These are phyloP conservation scores for Oryza australiensis DNA, from an alignment of 176 grass and related monocot genomes.

Conservation along the genomic window DNA sequence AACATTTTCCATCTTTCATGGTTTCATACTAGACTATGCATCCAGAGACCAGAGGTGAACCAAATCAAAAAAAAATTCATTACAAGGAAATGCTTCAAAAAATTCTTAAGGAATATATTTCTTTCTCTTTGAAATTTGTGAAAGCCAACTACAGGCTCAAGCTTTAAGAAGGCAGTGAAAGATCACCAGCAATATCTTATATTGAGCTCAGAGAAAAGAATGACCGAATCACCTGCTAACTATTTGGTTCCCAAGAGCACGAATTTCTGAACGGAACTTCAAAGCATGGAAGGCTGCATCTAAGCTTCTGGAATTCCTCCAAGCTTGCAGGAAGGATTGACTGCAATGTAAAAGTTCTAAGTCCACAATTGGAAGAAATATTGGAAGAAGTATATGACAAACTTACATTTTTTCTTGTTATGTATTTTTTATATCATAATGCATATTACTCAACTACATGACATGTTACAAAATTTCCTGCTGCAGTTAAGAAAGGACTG, in stretches of 20 bases:
- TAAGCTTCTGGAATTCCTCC: constrained; percentile 90
- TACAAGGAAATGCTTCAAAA: constrained; percentile 8
- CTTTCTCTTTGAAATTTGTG: constrained; percentile 7
- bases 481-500: no score
- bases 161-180: not conserved
- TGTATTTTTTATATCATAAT: no score
- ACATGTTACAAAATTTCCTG: no score
- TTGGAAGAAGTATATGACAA: no score
- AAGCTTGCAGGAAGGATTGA: constrained; percentile 75
- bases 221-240: constrained; percentile 60
- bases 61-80: constrained; percentile 11
- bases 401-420: no score
- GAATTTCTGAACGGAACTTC: constrained; percentile 86
- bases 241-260: constrained; percentile 75
- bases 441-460: no score
- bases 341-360: constrained; percentile 49
- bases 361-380: constrained; percentile 8
- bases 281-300: constrained; percentile 92
- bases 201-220: constrained; percentile 15
- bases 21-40: not conserved
- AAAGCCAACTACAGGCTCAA: constrained; percentile 24
- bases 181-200: not conserved
- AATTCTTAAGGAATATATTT: constrained; percentile 26
- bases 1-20: not conserved
- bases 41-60: not conserved